A percentile compares a stretch with the other conserved stretches of the same genome.
Evolutionary conservation across 78 protist genomes (phyloP).

Genomic region (Pelomyxa schiedti): DNA sequence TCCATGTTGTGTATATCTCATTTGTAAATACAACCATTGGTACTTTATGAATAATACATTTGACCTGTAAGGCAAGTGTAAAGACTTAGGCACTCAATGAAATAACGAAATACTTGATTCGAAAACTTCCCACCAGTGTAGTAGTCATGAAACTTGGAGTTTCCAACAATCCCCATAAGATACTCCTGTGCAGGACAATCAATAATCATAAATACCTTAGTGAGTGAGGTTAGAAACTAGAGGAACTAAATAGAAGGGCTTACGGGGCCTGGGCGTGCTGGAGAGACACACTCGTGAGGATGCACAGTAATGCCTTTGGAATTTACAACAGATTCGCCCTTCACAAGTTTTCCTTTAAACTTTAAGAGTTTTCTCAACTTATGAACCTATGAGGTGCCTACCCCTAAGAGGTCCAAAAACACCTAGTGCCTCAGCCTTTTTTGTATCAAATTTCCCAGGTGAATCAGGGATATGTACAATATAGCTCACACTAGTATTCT

Average conservation of each 20-base stretch:
- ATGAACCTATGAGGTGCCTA: no score
- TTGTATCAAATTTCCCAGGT: slow-evolving; percentile 36
- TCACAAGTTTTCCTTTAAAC: background rate
- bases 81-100: no score
- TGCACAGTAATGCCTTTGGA: background rate
- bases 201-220: slow-evolving; percentile 12
- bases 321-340: slow-evolving; percentile 17
- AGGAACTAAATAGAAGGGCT: no score
- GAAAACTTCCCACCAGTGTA: background rate
- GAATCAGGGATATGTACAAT: slow-evolving; percentile 9
- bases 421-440: slow-evolving; percentile 46
- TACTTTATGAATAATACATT: no score
- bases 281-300: slow-evolving; percentile 31
- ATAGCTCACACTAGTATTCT: slow-evolving; percentile 10
- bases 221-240: no score
- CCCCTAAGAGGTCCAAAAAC: slow-evolving; percentile 20
- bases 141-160: background rate
- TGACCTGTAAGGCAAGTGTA: no score
- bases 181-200: slow-evolving; percentile 33
- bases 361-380: no score
- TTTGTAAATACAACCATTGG: background rate
- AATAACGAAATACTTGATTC: background rate
- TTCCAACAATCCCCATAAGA: background rate
- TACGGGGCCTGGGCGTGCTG: slow-evolving; percentile 8
- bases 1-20: slow-evolving; percentile 6